Base-by-base conservation (phyloP, 2,329 filamentous ascomycete genomes). In the Ophiostoma sp. region DNA sequence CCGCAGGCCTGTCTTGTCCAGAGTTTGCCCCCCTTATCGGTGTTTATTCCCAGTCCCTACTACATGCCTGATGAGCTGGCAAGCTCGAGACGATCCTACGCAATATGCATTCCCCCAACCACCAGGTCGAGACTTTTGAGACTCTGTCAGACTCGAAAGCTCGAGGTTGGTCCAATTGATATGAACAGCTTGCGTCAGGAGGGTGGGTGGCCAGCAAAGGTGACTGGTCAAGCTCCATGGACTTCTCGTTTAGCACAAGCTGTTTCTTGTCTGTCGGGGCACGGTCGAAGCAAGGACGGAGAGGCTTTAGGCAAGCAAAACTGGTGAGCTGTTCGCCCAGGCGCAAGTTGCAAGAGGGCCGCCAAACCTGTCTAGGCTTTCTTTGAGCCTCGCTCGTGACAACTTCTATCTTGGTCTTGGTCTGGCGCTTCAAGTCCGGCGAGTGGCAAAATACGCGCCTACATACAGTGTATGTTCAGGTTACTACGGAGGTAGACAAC, bases 61-160 rank as follows among this genome's bases (percentile, higher is more conserved):
- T 33, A 62, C 23, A 62, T 62, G 57, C 57, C 15, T 62, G 27
- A 62, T 69, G 67, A 27, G 70, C 52, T 71, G 70, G 70, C 70
- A 68, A 62, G 62, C 67, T 69, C 67, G 35, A 67, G 52, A 11
- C 72, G 70, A 73, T 73, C 36, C 70, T 69, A 70, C 70, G 35
- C 62, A 68, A 36, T n/a, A 67, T 41, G 67, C 62, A 69, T 31
- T 57, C 54, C 27, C 57, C 57, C 23, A 33, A 62, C 57, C 23
- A 33, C 13, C 33, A 67, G 36, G 64, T n/a, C 64, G n/a, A 66
- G 6, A 66, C 7, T 8, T 39, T 48, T 48, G 20, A 48, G 44
- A 48, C 44, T 13, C 35, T 66, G 62, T 41, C 62, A 23, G 33
- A 66, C 62, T 11, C 17, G 8, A 23, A 66, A 27, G 64, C 13